Conservation (phyloP, 1,139 yeast genomes). For the Blastobotrys elegans region DNA sequence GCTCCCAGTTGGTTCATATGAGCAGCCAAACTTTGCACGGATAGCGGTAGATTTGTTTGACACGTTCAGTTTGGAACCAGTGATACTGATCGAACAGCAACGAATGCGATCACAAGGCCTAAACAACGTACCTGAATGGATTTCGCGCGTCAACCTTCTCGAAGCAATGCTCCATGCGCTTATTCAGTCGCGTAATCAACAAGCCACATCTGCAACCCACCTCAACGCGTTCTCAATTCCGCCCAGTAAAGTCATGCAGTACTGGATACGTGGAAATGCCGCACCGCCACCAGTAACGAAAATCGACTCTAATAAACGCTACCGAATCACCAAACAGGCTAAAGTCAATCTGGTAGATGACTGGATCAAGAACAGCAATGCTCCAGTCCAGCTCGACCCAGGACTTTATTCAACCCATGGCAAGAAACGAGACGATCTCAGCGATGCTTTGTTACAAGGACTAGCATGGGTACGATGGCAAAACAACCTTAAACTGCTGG, state of each 20-base stretch:
- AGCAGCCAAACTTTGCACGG: conserved; percentile 28
- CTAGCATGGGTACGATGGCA: conserved; percentile 50
- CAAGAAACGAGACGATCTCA: conserved; percentile 45
- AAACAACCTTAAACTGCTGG: conserved; percentile 23
- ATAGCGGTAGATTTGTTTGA: conserved; percentile 22
- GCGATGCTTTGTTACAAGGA: conserved; percentile 57
- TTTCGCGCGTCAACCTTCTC: conserved; percentile 47
- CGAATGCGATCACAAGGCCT: conserved; percentile 47
- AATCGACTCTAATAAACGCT: conserved; percentile 12
- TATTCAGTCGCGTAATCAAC: conserved; percentile 21
- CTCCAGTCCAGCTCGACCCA: conserved; percentile 1
- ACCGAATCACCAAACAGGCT: conserved; percentile 18
- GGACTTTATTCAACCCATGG: conserved; percentile 7
- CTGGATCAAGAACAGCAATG: conserved; percentile 20
- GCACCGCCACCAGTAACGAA: conserved; percentile 4
- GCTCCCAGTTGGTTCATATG: conserved; percentile 11
- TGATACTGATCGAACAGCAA: conserved; percentile 51
- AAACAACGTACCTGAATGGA: conserved; percentile 44
- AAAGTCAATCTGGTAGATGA: conserved; percentile 20
- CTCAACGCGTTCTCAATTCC: conserved; percentile 18
- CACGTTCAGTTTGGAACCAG: conserved; percentile 32
- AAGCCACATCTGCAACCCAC: conserved; percentile 6
- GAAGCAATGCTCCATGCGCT: conserved; percentile 46
- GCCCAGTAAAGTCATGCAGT: conserved; percentile 29
- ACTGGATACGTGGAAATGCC: conserved; percentile 29